Conservation (phyloP, 352 stramenopile genomes). For the Halophytophthora polymorphica region DNA sequence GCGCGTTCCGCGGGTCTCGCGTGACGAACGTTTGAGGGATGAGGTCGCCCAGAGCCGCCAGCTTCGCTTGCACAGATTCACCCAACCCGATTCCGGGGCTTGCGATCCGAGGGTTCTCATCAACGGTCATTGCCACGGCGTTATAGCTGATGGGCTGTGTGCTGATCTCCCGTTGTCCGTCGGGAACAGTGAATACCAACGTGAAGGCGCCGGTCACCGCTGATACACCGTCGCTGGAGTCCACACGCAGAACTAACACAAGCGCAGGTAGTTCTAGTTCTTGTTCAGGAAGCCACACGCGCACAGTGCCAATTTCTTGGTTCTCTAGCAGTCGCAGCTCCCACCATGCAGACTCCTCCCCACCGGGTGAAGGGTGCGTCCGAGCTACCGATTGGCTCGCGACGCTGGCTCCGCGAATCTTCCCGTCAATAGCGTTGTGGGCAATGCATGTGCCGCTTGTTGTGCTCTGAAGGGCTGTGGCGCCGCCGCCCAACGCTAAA, state of each 20-base stretch:
- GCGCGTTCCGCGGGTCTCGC: slow-evolving; percentile 27
- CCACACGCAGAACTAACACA: slow-evolving; percentile 29
- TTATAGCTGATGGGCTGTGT: slow-evolving; percentile 41
- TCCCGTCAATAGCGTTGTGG: slow-evolving; percentile 67
- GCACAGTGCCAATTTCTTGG: slow-evolving; percentile 51
- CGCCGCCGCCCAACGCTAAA: slow-evolving; percentile 44
- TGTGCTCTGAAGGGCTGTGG: slow-evolving; percentile 64
- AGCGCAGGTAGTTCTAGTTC: slow-evolving; percentile 21
- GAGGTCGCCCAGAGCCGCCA: slow-evolving; percentile 23
- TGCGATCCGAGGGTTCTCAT: slow-evolving; percentile 42
- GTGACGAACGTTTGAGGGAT: slow-evolving; percentile 49
- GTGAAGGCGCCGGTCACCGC: slow-evolving; percentile 43
- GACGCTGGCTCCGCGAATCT: slow-evolving; percentile 31
- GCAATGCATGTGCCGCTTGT: slow-evolving; percentile 50
- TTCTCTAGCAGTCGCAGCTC: slow-evolving; percentile 50
- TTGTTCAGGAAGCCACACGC: slow-evolving; percentile 41
- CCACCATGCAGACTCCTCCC: slow-evolving; percentile 59
- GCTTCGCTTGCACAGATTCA: slow-evolving; percentile 61
- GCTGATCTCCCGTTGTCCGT: slow-evolving; percentile 21
- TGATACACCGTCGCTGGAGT: slow-evolving; percentile 30
- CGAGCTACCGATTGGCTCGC: slow-evolving; percentile 49
- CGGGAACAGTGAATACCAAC: slow-evolving; percentile 29
- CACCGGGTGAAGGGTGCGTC: slow-evolving; percentile 26
- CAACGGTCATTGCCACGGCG: slow-evolving; percentile 49
- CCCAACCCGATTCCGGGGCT: slow-evolving; percentile 34